Conservation (phyloP, 495 filamentous ascomycete genomes). For the Podospora anserina region DNA sequence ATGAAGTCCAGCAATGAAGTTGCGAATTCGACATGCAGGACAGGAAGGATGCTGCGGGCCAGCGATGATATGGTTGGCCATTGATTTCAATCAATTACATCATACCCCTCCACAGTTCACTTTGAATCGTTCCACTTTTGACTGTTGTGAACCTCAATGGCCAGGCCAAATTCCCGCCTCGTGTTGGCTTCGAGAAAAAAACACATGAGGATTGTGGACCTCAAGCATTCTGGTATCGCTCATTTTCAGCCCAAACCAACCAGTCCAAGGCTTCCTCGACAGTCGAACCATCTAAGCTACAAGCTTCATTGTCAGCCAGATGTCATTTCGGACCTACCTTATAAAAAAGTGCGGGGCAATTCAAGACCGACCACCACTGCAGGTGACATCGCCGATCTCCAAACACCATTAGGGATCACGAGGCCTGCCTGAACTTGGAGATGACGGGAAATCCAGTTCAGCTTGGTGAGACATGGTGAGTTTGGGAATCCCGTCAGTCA, state of each 20-base stretch:
- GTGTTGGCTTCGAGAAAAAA: neutral
- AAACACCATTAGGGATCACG: neutral
- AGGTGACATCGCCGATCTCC: conserved; percentile 2
- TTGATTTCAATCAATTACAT: neutral
- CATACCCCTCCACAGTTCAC: conserved; percentile 4
- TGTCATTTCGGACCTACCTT: neutral
- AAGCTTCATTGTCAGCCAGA: neutral
- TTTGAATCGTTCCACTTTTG: conserved; percentile 1
- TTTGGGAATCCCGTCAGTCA: neutral
- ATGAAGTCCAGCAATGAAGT: conserved; percentile 8
- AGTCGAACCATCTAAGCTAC: neutral
- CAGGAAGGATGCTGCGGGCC: neutral
- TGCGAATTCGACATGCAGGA: conserved; percentile 1
- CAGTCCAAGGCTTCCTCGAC: neutral
- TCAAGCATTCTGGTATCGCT: too few relatives aligned
- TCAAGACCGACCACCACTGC: neutral
- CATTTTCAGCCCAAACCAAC: too few relatives aligned
- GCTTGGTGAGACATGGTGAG: neutral
- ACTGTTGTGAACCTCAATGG: conserved; percentile 11
- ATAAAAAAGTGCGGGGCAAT: neutral
- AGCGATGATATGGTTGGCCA: neutral
- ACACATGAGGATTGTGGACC: neutral
- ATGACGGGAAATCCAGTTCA: neutral
- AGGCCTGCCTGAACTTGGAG: neutral
- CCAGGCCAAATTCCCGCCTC: neutral